Evolutionary conservation across 2,329 filamentous ascomycete species (phyloP).

Genomic region (Tolypocladium album): DNA sequence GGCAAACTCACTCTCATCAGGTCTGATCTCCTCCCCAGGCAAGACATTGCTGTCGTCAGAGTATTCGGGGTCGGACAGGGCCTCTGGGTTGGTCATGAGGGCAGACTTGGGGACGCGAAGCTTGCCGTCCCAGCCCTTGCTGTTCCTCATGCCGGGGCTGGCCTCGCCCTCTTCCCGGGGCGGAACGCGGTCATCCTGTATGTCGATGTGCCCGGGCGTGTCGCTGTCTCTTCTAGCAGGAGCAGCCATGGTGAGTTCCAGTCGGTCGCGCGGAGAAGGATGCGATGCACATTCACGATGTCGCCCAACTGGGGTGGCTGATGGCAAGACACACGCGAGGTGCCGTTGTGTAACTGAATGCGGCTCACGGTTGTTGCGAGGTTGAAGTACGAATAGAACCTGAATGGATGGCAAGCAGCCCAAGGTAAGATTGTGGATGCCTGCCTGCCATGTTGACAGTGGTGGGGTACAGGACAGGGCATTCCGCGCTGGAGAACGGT

Average conservation of each 20-base stretch:
- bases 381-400: neutral
- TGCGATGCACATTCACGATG: neutral
- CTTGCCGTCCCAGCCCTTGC: constrained; percentile 77
- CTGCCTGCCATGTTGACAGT: neutral
- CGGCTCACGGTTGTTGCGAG: neutral
- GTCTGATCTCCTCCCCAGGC: constrained; percentile 63
- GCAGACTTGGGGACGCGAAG: constrained; percentile 55
- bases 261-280: neutral
- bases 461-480: neutral
- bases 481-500: neutral
- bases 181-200: constrained; percentile 30
- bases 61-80: constrained; percentile 74
- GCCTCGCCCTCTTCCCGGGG: constrained; percentile 28
- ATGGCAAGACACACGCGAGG: neutral
- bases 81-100: constrained; percentile 66
- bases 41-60: constrained; percentile 61
- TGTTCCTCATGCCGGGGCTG: constrained; percentile 42
- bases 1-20: constrained; percentile 60
- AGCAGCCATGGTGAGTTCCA: constrained; percentile 26
- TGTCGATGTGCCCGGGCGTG: constrained; percentile 35
- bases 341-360: neutral
- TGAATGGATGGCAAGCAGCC: neutral
- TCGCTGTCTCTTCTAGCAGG: constrained; percentile 25
- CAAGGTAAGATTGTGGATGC: neutral
- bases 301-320: neutral